Evolutionary conservation across 768 basidiomycete genomes (phyloP).

Genomic region (Amanita molliuscula): DNA sequence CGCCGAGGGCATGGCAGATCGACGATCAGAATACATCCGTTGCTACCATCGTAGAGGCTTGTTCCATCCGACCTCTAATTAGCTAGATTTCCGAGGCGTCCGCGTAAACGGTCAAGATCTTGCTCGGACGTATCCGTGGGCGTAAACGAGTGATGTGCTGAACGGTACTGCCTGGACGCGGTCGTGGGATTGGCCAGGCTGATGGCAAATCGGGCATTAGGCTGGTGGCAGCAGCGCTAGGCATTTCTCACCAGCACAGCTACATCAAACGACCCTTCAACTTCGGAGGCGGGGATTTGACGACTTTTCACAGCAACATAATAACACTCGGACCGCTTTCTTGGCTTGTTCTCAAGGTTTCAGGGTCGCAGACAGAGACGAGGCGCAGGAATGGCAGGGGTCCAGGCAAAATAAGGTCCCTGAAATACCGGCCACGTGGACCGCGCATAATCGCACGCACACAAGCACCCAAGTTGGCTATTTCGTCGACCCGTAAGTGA

Average conservation of each 20-base stretch:
- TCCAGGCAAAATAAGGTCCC: not conserved
- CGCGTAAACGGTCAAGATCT: slow-evolving; percentile 9
- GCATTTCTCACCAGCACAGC: slow-evolving; percentile 4
- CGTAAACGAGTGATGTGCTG: not conserved
- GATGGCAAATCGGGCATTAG: slow-evolving; percentile 4
- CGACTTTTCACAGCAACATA: slow-evolving; percentile 1
- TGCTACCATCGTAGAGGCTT: not conserved
- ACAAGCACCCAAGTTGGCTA: not conserved
- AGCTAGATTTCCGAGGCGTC: slow-evolving; percentile 13
- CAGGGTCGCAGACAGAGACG: not conserved
- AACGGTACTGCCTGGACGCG: not conserved
- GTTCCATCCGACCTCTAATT: not conserved
- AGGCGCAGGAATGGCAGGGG: slow-evolving; percentile 1
- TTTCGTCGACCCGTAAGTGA: not conserved
- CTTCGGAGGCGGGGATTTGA: slow-evolving; percentile 2
- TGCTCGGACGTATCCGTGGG: not conserved
- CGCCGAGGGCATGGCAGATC: not conserved
- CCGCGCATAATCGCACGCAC: not conserved
- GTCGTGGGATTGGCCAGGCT: not conserved
- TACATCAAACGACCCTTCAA: not conserved
- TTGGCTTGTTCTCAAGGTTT: not conserved
- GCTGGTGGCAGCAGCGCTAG: slow-evolving; percentile 1
- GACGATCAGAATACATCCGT: not conserved
- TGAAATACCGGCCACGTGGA: slow-evolving; percentile 2
- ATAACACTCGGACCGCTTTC: not conserved